Evolutionary conservation across 1,284 basidiomycete genomes (phyloP).

Genomic region (Cutaneotrichosporon daszewskae): DNA sequence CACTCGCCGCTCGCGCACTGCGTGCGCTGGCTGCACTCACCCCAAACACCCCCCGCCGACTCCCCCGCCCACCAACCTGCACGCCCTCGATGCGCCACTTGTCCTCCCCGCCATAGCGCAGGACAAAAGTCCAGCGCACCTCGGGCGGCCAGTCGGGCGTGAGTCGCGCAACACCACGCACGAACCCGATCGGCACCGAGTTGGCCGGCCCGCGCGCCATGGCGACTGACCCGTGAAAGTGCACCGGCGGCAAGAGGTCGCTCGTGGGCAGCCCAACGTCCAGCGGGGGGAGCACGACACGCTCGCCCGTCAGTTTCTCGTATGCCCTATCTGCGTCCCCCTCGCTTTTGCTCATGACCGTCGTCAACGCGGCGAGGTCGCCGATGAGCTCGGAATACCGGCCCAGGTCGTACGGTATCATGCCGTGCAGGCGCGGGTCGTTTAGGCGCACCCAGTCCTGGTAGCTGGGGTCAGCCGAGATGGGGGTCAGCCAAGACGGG

Average conservation of each 20-base stretch:
- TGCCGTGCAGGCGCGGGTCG: conserved; percentile 23
- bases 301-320: no score
- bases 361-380: conserved; percentile 33
- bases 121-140: conserved; percentile 40
- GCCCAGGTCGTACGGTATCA: conserved; percentile 26
- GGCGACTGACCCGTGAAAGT: conserved; percentile 27
- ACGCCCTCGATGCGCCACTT: conserved; percentile 25
- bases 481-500: no score
- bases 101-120: conserved; percentile 36
- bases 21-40: no score
- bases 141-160: conserved; percentile 41
- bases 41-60: conserved; percentile 37
- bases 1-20: no score
- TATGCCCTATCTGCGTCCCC: conserved; percentile 1
- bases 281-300: conserved; percentile 16
- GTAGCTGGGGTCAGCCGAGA: conserved; percentile 21
- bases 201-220: conserved; percentile 25
- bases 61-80: conserved; percentile 35
- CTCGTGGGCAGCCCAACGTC: conserved; percentile 26
- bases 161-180: conserved; percentile 27
- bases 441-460: conserved; percentile 40
- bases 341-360: conserved; percentile 14
- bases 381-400: conserved; percentile 38
- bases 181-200: conserved; percentile 31
- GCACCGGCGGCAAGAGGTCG: conserved; percentile 30